Base-by-base conservation (phyloP, 495 filamentous ascomycete species). In the Trichoderma virens region DNA sequence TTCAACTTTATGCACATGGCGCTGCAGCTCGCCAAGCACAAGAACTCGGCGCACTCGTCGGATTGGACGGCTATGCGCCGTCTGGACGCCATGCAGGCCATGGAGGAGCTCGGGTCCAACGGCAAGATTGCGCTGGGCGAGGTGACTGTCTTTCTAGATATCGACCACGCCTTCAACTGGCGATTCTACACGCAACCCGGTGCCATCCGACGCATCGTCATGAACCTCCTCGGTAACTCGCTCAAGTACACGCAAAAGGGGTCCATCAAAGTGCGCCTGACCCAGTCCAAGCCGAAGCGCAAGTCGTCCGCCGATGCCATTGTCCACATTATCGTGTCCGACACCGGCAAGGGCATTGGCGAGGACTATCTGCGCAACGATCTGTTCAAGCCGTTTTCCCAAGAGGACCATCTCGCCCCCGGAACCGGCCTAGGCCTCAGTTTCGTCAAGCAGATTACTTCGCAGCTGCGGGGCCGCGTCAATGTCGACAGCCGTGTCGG, bases 161-260 rank as follows among this genome's bases (percentile, higher is more conserved):
- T 92, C 54, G 80, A 84, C 27, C 74, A 74, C 9, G 68, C 75
- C 5, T 76, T 77, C 20, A 79, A 83, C 45, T 91, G 86, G 78
- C 65, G 82, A 14, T 91, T 90, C 72, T 77, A 77, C 5, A 85
- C 86, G 0, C 87, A 92, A 45, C 87, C 88, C 0, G 89, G 89
- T 5, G 90, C 89, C 3, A 73, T 91, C 43, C 82, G 88, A 20
- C 83, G 91, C 2, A 83, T 92, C 47, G 82, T 94, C 35, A 90
- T 92, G 87, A 93, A 95, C 67, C 66, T 93, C 1, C 87, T 91
- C 63, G 88, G 91, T 20, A 95, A 95, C 72, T 85, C 91, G 0
- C 81, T 93, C 68, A 95, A 95, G 67, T 93, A 91, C 67, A 92
- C 87, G 6, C 79, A 79, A 8, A 73, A 78, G 1, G 91, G 91